Evolutionary conservation across 345 rosid species (phyloP), one percentile per base, ranked within the genome.

Genomic region (Pugionium cornutum): DNA sequence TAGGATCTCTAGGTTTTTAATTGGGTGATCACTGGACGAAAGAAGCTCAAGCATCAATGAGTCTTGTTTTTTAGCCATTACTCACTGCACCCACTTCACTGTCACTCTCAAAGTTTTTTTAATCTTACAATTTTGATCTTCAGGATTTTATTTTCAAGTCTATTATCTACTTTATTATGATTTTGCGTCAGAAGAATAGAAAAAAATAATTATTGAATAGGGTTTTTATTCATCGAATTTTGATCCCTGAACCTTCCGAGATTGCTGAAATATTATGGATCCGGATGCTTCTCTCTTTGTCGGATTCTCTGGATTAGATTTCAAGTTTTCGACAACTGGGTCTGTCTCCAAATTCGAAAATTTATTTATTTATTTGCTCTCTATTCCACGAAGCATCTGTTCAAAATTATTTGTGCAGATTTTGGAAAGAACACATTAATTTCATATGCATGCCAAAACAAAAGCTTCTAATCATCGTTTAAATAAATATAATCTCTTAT

Each of bases 321-420:
- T 72, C 82, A 81, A 81, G 88, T 83, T 87, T 74, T 87, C 82
- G 76, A 83, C 80, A 73, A 70, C 44, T 40, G 44, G 2, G 85
- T 81, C 44, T 79, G 73, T 74, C 73, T 61, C 43, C 43, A 29
- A 31, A 18, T 9, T 58, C 62, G 55, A 67, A 39, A 67, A 37
- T 52, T 34, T 43, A 4, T 4, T 1, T 45, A n/a, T 6, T 34
- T 34, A 35, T 43, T 66, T 67, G 40, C 64, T 48, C 69, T 26
- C 42, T 34, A 4, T 27, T 67, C 69, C 27, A 74, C 41, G 69
- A 66, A 74, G 77, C 77, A 74, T 67, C 73, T 41, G 77, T 67
- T 69, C 77, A 74, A 74, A 67, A 9, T 5, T 66, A 42, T 60
- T 61, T 50, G 68, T 67, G 69, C 74, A 64, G 54, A 67, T 68